Evolutionary conservation across 2,329 filamentous ascomycete genomes (phyloP).

Genomic region (Onygenales sp.): DNA sequence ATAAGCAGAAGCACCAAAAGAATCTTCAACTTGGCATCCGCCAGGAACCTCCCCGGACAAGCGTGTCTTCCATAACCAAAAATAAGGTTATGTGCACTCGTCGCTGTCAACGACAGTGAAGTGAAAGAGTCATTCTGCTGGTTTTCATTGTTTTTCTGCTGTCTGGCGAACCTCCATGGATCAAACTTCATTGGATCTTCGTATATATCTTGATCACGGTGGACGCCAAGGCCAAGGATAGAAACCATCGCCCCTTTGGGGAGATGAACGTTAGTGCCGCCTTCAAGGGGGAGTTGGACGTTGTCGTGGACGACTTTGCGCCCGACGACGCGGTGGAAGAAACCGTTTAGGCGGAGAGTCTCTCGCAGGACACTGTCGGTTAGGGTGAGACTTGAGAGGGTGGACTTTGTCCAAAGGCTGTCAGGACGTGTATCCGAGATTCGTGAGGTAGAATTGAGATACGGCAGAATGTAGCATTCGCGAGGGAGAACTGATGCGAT

Average conservation of each 20-base stretch:
- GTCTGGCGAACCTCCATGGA: not conserved
- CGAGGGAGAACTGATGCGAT: constrained; percentile 19
- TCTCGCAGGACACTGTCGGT: constrained; percentile 37
- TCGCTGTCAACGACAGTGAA: not conserved
- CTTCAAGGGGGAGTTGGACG: not conserved
- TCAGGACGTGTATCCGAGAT: constrained; percentile 12
- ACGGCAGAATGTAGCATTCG: not conserved
- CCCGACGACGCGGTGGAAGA: constrained; percentile 16
- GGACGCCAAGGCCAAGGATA: not conserved
- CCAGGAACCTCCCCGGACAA: not conserved
- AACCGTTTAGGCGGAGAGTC: constrained; percentile 30
- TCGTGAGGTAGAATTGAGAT: not conserved
- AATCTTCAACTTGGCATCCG: not conserved
- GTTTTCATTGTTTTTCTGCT: not conserved
- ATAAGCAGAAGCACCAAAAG: not conserved
- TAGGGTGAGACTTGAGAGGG: constrained; percentile 27
- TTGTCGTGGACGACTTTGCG: constrained; percentile 17
- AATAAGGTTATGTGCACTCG: not conserved
- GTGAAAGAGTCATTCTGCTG: not conserved
- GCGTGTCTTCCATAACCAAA: not conserved
- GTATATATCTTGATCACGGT: not conserved
- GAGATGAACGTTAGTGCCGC: not conserved
- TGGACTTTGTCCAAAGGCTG: constrained; percentile 30
- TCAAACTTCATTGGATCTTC: not conserved
- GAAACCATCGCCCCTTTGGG: constrained; percentile 1